These are phyloP conservation scores for Calycina marina DNA, from an alignment of 2,329 filamentous ascomycete genomes.

Conservation along the genomic window DNA sequence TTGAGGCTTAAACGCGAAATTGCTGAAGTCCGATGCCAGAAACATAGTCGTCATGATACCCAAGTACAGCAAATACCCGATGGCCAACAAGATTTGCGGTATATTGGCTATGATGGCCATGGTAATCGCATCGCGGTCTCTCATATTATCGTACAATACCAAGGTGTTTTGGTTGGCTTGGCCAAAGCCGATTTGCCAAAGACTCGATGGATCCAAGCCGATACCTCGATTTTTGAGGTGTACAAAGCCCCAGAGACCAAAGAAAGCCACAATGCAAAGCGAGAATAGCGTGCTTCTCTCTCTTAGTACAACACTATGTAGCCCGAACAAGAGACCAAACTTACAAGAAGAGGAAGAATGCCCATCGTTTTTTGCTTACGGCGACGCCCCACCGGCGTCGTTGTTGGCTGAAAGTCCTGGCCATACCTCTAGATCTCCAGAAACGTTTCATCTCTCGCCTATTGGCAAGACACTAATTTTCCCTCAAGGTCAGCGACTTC, in stretches of 20 bases:
- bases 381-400: too few relatives aligned
- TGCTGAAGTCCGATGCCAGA: too few relatives aligned
- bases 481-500: conserved; percentile 1
- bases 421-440: too few relatives aligned
- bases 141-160: conserved; percentile 2
- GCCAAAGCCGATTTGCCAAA: conserved; percentile 6
- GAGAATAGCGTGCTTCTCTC: too few relatives aligned
- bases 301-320: too few relatives aligned
- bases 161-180: conserved; percentile 4
- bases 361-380: too few relatives aligned
- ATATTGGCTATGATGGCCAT: conserved; percentile 7
- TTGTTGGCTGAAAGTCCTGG: too few relatives aligned
- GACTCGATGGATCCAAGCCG: conserved; percentile 3
- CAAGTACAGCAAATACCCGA: conserved; percentile 5
- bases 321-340: too few relatives aligned
- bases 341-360: too few relatives aligned
- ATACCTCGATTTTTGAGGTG: conserved; percentile 5
- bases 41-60: conserved; percentile 7
- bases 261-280: conserved; percentile 3
- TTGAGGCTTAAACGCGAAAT: too few relatives aligned
- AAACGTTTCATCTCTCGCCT: too few relatives aligned
- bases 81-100: conserved; percentile 4
- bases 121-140: background rate
- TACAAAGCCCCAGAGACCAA: conserved; percentile 6
- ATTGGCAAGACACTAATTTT: too few relatives aligned